Conservation (phyloP, 805 yeast genomes). For the Isabelozyma rhagii region DNA sequence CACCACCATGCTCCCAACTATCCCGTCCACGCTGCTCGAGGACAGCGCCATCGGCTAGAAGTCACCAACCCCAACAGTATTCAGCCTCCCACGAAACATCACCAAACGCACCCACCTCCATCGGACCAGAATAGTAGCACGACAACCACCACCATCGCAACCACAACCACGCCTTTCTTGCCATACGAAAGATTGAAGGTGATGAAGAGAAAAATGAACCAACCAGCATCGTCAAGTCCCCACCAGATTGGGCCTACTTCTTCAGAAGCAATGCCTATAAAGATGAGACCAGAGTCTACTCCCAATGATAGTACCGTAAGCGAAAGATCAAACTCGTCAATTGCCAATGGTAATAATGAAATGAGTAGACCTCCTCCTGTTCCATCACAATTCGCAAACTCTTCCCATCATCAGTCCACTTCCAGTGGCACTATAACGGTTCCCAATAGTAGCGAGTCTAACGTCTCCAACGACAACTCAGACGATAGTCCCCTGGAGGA, state of each 20-base stretch:
- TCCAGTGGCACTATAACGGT: neutral
- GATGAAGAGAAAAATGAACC: constrained; percentile 15
- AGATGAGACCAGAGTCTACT: neutral
- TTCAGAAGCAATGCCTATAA: constrained; percentile 13
- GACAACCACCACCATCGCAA: neutral
- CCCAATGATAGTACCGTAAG: neutral
- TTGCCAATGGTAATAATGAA: neutral
- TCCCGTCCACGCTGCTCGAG: neutral
- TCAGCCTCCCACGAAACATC: constrained; percentile 1
- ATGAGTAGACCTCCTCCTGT: neutral
- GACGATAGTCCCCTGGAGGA: neutral
- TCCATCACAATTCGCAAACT: neutral
- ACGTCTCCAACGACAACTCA: neutral
- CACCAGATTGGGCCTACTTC: constrained; percentile 19
- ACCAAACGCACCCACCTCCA: neutral
- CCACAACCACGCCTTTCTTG: constrained; percentile 9
- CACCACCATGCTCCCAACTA: neutral
- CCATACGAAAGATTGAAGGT: constrained; percentile 25
- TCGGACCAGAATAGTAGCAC: neutral
- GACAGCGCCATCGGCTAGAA: neutral
- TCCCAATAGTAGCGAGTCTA: neutral
- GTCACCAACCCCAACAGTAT: neutral
- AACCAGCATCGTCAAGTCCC: constrained; percentile 1
- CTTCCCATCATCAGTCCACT: neutral
- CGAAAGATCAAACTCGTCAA: neutral